Evolutionary conservation across 2,329 filamentous ascomycete genomes (phyloP), one percentile per base, ranked within the genome.

Genomic region (Chaetomium globosum): DNA sequence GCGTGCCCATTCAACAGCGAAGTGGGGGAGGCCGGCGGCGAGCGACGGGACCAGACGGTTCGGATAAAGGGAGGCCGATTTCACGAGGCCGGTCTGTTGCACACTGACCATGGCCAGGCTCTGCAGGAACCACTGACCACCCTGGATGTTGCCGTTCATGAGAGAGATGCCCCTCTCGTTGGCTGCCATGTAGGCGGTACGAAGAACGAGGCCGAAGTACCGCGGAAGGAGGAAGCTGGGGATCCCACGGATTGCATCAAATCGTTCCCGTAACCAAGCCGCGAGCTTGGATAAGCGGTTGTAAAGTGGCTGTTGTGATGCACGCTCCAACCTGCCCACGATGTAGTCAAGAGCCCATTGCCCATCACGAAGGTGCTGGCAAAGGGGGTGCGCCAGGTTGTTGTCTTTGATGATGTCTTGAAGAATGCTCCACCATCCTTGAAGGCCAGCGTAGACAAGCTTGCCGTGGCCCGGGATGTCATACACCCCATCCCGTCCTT

Each of bases 351-450:
- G 79, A 2, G 92, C 89, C 95, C 95, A 99, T 70, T 93, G 87
- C 0, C 95, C 95, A 69, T 96, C 86, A 59, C 95, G 89, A 5
- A 99, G 85, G 74, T 99, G 94, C 73, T 97, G 89, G 77, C 94
- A 98, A 12, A 99, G 83, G 0, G 95, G 91, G 75, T 99, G 95
- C 0, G 91, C 95, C 9, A 99, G 85, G 74, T 98, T 88, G 75
- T 99, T 99, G 69, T 95, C 88, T 59, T 84, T 85, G 71, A 98
- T 91, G 67, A 99, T 89, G 64, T 90, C 83, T 71, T 92, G 89
- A 51, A 99, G 80, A 0, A 97, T 82, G 75, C 93, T 97, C 93
- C 94, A 97, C 94, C 95, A 99, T 46, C 96, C 96, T 76, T 99
- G 95, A n/a, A 99, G 83, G 67, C 95, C 95, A 66, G 94, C 94